Base-by-base conservation (phyloP, 306 rosid species). In the Cicer bijugum region DNA sequence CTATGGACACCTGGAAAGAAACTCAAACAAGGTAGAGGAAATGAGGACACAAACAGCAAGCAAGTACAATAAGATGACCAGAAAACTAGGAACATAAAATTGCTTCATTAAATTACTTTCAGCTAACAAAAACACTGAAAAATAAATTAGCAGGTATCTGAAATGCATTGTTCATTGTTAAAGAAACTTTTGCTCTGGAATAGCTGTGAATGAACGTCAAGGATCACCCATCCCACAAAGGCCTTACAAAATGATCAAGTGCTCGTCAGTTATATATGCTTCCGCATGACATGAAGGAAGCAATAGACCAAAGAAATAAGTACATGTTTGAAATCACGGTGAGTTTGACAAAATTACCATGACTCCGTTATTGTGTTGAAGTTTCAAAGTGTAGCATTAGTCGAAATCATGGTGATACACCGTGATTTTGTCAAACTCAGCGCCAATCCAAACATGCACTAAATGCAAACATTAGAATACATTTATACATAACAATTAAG, bases 161-260 rank as follows among this genome's bases (percentile, higher is more conserved):
- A 69, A 71, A 45, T 56, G 53, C n/a, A 58, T 8, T 40, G 12
- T 58, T 67, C 76, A 59, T 47, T 11, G 51, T 59, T 43, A 74
- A 48, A 16, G 14, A 58, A 40, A 46, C 20, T 48, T 50, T 50
- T 62, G 16, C 42, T 39, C 12, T 17, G 14, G 60, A 50, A 71
- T 40, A 48, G 57, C 17, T 71, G 71, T 37, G 14, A 68, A 56
- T 19, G 50, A 57, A n/a, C 33, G 15, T 59, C 62, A 51, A n/a
- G 28, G 37, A 67, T 62, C 19, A 69, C 46, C 9, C 9, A 62
- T 61, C 42, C 46, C 45, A 23, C 45, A 69, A 37, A 11, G 52
- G 64, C 47, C 37, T 45, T 65, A 19, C 40, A 67, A 16, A 12
- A 46, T 60, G 37, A 47, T 44, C 51, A 78, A 74, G 78, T 19